Evolutionary conservation across 2,329 filamentous ascomycete genomes (phyloP), one percentile per base, ranked within the genome.

Genomic region (Diaporthe sp.): DNA sequence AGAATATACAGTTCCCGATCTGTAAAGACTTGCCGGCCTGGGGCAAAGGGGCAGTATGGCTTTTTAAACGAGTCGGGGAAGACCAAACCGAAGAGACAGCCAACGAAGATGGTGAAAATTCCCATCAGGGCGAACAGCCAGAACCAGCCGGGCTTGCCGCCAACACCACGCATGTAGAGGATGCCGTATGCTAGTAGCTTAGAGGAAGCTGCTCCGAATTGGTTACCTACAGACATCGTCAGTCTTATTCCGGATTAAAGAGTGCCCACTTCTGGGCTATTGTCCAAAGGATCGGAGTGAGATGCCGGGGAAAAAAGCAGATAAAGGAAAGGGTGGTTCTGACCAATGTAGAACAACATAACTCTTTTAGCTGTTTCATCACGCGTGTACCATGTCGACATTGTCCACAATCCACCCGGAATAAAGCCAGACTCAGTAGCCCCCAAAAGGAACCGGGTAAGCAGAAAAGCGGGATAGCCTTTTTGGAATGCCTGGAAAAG

Each of bases 341-440:
- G 25, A 46, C 59, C 86, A n/a, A 88, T 82, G 67, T 87, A 88
- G 78, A 85, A 88, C 71, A 81, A 81, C 13, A 85, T 83, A 67
- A 88, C 86, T 1, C 87, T 80, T 78, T 86, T 87, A 61, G 84
- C 86, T 0, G 84, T 87, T 75, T 88, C 86, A 13, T 82, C 81
- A 6, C 82, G 82, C 39, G 86, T 88, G 74, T 88, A 88, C 86
- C 86, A 88, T 4, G 84, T 81, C 0, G 86, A 87, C 2, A 88
- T 83, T 0, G 87, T 88, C 79, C 84, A 88, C 1, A 88, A 80
- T 6, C 85, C 85, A 2, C 85, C 87, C 4, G 86, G 87, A 59
- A 87, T 88, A 74, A 87, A 87, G 4, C 86, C 86, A 1, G 84
- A 83, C 73, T 87, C 86, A 44, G 79, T 80, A 9, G 81, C 68